A percentile compares a stretch with the other conserved stretches of the same genome.
These are phyloP conservation scores for Rhododendron simsii DNA, from an alignment of 148 eudicot genomes.

Conservation along the genomic window DNA sequence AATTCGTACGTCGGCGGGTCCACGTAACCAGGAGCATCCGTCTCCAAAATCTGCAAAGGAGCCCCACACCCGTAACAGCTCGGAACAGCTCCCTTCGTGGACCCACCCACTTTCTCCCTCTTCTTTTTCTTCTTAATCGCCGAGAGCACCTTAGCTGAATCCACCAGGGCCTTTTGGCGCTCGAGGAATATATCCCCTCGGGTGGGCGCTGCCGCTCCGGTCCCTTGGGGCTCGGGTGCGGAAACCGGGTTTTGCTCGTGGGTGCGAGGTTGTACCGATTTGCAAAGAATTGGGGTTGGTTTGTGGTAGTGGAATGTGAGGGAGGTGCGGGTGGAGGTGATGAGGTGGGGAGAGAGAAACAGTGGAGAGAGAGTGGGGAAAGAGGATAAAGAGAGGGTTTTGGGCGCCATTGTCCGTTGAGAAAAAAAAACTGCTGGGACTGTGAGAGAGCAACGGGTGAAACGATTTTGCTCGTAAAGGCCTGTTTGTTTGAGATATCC, in stretches of 20 bases:
- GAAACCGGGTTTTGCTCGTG: constrained; percentile 6
- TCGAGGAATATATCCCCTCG: constrained; percentile 68
- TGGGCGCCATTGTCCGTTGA: constrained; percentile 42
- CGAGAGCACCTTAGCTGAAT: constrained; percentile 32
- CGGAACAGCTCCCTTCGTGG: constrained; percentile 25
- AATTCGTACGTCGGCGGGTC: constrained; percentile 64
- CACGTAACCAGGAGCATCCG: constrained; percentile 85
- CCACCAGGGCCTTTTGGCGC: constrained; percentile 47
- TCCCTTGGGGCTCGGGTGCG: constrained; percentile 39
- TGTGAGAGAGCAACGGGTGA: no score
- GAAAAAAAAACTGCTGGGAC: not conserved
- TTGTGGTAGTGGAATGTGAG: constrained; percentile 25
- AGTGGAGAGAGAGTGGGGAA: constrained; percentile 28
- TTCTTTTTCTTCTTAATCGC: constrained; percentile 42
- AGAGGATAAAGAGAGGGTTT: constrained; percentile 34
- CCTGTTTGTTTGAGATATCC: no score
- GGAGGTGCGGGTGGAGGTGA: constrained; percentile 18
- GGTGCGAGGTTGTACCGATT: constrained; percentile 24
- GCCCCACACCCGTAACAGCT: constrained; percentile 97
- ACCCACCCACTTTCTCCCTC: constrained; percentile 37
- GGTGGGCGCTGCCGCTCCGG: constrained; percentile 69
- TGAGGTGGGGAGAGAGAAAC: constrained; percentile 20
- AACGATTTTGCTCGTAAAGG: no score
- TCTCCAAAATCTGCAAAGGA: constrained; percentile 65
- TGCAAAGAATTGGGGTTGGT: constrained; percentile 25